Conservation (phyloP, 2,329 filamentous ascomycete species). For the Alternaria novae-zelandiae region DNA sequence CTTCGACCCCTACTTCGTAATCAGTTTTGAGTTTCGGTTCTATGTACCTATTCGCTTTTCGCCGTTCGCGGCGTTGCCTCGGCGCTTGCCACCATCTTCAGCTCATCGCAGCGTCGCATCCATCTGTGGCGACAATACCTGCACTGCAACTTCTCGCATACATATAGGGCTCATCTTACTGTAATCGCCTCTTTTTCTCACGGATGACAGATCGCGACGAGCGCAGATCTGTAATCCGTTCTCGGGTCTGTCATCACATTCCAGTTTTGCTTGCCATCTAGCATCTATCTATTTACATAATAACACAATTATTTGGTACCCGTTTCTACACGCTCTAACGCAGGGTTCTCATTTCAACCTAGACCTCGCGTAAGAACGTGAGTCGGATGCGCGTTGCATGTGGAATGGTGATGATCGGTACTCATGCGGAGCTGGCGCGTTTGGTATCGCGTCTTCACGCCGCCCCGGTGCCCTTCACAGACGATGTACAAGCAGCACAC, state of each 20-base stretch:
- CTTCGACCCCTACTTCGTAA: not conserved
- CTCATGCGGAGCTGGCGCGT: not conserved
- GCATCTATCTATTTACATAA: not conserved
- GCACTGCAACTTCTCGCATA: not conserved
- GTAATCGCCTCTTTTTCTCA: constrained; percentile 10
- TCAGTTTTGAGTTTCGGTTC: not conserved
- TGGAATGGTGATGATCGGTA: not conserved
- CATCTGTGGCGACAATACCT: not conserved
- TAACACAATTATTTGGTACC: not conserved
- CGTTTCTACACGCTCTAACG: not conserved
- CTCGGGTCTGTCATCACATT: not conserved
- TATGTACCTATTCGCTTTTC: constrained; percentile 11
- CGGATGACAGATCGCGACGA: constrained; percentile 14
- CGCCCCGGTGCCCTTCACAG: not conserved
- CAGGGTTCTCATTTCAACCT: not conserved
- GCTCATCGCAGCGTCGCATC: not conserved
- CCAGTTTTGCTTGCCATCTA: not conserved
- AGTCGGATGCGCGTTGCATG: not conserved
- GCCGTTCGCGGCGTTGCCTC: not conserved
- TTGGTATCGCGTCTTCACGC: not conserved
- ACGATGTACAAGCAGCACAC: not conserved
- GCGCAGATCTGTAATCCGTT: not conserved
- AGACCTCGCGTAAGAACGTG: not conserved
- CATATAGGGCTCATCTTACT: not conserved
- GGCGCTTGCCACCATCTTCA: not conserved